phyloP scores from a whole-genome alignment of 176 grass and related monocot genomes.

The Oryza meridionalis region DNA sequence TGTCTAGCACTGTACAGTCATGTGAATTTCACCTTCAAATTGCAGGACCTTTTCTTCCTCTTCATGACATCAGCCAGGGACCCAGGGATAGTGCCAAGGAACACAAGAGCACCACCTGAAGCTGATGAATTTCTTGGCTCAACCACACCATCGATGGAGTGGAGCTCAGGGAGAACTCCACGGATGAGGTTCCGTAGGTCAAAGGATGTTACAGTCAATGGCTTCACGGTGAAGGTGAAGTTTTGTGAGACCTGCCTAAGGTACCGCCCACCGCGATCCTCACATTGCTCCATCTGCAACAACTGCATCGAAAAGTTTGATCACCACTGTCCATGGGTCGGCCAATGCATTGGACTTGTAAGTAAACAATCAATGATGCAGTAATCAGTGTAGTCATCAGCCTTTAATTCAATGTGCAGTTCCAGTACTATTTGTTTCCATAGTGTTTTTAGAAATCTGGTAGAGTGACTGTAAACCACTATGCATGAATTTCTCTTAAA shows the following conservation, averaged over 20 bases:
- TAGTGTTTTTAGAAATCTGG: not conserved
- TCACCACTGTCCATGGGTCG: conserved; percentile 83
- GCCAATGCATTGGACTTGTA: conserved; percentile 74
- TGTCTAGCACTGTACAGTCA: not conserved
- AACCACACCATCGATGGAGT: conserved; percentile 59
- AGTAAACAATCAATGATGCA: conserved; percentile 11
- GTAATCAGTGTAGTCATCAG: not conserved
- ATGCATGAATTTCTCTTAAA: conserved; percentile 16
- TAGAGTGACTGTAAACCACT: not conserved
- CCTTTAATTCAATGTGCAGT: not conserved
- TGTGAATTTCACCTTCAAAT: not conserved
- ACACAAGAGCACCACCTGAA: conserved; percentile 58
- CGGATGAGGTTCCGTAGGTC: conserved; percentile 44
- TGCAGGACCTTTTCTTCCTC: conserved; percentile 63
- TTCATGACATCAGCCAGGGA: conserved; percentile 58
- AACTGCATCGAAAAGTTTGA: conserved; percentile 78
- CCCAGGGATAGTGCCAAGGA: conserved; percentile 69
- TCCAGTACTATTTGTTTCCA: not conserved
- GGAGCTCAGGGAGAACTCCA: conserved; percentile 54
- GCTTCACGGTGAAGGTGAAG: conserved; percentile 59
- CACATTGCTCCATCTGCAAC: conserved; percentile 75
- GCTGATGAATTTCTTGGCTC: conserved; percentile 41
- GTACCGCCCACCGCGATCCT: conserved; percentile 58
- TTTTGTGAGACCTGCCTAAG: conserved; percentile 71
- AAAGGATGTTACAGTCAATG: conserved; percentile 55